phyloP scores from a whole-genome alignment of 495 filamentous ascomycete genomes.

The Penicillium lagena region DNA sequence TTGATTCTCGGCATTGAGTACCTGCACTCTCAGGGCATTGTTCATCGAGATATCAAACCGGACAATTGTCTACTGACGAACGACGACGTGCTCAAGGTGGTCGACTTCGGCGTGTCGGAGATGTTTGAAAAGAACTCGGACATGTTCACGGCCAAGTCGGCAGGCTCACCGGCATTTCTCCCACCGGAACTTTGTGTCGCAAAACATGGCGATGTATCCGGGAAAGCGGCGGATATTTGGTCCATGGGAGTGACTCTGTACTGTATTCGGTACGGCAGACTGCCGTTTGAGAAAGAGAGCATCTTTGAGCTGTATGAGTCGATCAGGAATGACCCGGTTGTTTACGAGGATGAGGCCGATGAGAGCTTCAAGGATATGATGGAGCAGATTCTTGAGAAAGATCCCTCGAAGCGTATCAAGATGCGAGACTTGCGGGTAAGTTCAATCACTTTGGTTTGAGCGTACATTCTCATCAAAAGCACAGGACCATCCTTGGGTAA shows the following conservation, averaged over 20 bases:
- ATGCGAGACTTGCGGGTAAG: constrained; percentile 77
- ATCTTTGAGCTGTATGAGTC: constrained; percentile 86
- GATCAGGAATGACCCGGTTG: constrained; percentile 61
- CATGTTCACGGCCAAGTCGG: constrained; percentile 92
- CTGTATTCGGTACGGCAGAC: constrained; percentile 78
- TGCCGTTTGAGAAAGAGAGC: constrained; percentile 74
- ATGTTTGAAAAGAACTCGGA: constrained; percentile 89
- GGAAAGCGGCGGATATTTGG: constrained; percentile 92
- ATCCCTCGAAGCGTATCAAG: constrained; percentile 69
- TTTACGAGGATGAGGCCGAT: constrained; percentile 41
- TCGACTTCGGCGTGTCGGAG: constrained; percentile 97
- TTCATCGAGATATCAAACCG: constrained; percentile 97
- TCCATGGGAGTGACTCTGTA: constrained; percentile 97
- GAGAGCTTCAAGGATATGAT: constrained; percentile 64
- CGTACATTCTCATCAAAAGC: constrained; percentile 1
- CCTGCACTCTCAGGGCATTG: constrained; percentile 87
- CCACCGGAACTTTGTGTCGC: constrained; percentile 88
- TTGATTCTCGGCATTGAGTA: constrained; percentile 96
- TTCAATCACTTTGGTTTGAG: not conserved
- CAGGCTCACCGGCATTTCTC: constrained; percentile 91
- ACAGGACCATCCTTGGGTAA: constrained; percentile 94
- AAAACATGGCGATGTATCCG: constrained; percentile 82
- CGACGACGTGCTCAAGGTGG: constrained; percentile 90
- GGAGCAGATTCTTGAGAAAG: constrained; percentile 62
- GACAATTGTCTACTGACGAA: constrained; percentile 89